These are phyloP conservation scores for Oryza coarctata DNA, from an alignment of 176 grass and related monocot species.

Conservation along the genomic window DNA sequence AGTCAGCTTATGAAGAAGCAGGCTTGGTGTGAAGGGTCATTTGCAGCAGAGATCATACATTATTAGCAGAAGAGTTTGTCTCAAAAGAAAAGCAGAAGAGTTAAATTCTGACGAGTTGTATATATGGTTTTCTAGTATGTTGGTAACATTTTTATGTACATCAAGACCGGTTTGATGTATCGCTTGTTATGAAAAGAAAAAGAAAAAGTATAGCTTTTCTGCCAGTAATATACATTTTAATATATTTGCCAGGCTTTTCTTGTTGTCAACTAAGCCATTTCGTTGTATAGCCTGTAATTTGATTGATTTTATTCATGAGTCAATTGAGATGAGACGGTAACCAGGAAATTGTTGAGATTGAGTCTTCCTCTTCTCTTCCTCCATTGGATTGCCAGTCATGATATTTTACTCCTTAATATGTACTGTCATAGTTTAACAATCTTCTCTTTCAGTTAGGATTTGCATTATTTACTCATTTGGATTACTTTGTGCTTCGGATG, in stretches of 20 bases:
- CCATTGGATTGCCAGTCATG: neutral
- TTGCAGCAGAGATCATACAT: neutral
- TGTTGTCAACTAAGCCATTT: neutral
- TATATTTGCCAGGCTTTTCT: neutral
- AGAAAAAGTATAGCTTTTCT: neutral
- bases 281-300: neutral
- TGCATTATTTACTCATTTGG: no score
- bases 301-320: neutral
- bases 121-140: neutral
- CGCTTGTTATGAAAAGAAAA: neutral
- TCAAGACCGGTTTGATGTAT: conserved; percentile 37
- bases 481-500: no score
- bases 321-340: neutral
- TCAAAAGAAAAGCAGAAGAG: neutral
- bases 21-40: neutral
- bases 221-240: neutral
- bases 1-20: neutral
- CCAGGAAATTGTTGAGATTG: neutral
- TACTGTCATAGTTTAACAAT: neutral
- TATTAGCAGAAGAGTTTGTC: neutral
- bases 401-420: neutral
- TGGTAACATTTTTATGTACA: conserved; percentile 32
- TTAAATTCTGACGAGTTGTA: neutral
- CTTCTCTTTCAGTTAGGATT: neutral
- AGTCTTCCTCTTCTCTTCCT: no score